phyloP scores from a whole-genome alignment of 192 early-diverging fungal genomes.

The Allomyces javanicus region DNA sequence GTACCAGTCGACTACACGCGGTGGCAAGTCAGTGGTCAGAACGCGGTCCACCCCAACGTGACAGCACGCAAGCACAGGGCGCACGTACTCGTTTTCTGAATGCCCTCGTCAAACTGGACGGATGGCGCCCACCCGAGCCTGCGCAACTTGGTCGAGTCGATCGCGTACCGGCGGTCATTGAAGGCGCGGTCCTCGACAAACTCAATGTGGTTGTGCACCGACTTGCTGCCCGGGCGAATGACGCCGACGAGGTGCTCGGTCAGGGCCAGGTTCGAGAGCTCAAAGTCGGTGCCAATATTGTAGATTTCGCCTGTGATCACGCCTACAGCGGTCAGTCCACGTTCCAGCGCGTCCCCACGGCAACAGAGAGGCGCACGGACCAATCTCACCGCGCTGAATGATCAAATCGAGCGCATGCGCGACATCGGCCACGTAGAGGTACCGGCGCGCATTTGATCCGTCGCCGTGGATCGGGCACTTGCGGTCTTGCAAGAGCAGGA shows the following conservation, averaged over 20 bases:
- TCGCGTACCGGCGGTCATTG: constrained; percentile 57
- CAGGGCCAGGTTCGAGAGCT: constrained; percentile 47
- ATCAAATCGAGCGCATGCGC: constrained; percentile 47
- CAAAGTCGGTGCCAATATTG: constrained; percentile 53
- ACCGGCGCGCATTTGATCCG: constrained; percentile 49
- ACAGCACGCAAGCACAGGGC: not conserved
- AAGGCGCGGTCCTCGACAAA: constrained; percentile 57
- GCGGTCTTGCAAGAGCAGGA: constrained; percentile 26
- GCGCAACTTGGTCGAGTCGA: constrained; percentile 47
- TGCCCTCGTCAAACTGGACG: constrained; percentile 37
- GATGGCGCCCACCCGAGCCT: constrained; percentile 44
- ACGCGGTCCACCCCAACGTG: not conserved
- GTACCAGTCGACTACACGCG: constrained; percentile 32
- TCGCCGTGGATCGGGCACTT: constrained; percentile 54
- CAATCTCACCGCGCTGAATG: constrained; percentile 32
- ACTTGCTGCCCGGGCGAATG: constrained; percentile 18
- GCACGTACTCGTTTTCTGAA: constrained; percentile 41
- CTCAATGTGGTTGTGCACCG: constrained; percentile 21
- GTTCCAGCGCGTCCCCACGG: too few relatives aligned
- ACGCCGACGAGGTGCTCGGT: constrained; percentile 29
- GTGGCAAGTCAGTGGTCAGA: not conserved
- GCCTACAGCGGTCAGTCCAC: not conserved
- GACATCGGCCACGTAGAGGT: constrained; percentile 51
- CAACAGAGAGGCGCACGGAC: not conserved
- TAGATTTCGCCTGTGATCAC: constrained; percentile 41